phyloP scores from a whole-genome alignment of 768 basidiomycete genomes.

The Mycena olivaceomarginata region DNA sequence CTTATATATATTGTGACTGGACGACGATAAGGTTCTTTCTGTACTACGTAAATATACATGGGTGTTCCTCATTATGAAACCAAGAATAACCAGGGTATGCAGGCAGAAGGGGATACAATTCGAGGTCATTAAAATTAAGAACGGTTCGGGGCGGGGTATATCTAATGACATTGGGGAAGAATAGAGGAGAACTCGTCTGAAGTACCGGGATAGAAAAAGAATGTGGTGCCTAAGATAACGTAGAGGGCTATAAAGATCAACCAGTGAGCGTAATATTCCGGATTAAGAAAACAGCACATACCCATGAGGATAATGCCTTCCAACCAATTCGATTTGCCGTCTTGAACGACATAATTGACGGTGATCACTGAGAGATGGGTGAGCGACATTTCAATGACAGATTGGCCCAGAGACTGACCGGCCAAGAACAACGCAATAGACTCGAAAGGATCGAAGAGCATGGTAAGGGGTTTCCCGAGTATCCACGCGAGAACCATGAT shows the following conservation, averaged over 20 bases:
- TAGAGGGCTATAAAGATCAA: constrained; percentile 71
- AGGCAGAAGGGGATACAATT: background rate
- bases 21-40: too few species aligned
- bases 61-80: background rate
- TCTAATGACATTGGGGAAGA: background rate
- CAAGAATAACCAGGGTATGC: background rate
- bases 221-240: constrained; percentile 80
- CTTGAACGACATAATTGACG: constrained; percentile 88
- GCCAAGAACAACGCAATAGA: constrained; percentile 73
- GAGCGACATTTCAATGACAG: background rate
- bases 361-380: constrained; percentile 76
- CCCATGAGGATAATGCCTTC: constrained; percentile 85
- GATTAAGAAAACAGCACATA: constrained; percentile 54
- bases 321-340: constrained; percentile 91
- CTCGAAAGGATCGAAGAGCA: constrained; percentile 94
- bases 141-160: constrained; percentile 1
- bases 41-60: background rate
- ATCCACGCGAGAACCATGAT: constrained; percentile 89
- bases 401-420: constrained; percentile 46
- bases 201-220: constrained; percentile 77
- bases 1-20: too few species aligned
- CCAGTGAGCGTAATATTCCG: background rate
- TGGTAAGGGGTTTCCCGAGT: constrained; percentile 84
- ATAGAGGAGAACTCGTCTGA: background rate
- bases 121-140: background rate